phyloP scores from a whole-genome alignment of 2,329 filamentous ascomycete genomes.

The Orbilia quercus region DNA sequence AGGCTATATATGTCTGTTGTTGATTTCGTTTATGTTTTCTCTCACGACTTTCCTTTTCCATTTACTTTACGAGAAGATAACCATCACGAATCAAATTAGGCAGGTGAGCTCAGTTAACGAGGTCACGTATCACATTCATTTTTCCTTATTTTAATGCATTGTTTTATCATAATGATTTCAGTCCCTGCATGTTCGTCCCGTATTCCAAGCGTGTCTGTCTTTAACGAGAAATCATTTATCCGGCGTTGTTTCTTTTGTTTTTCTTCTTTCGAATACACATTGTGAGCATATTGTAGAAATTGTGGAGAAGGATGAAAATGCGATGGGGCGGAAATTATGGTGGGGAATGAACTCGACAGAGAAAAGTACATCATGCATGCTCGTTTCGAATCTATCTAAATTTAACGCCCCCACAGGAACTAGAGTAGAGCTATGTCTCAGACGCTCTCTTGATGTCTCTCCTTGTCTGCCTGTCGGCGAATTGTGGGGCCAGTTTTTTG shows the following conservation, averaged over 20 bases:
- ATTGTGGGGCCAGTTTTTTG: conserved; percentile 10
- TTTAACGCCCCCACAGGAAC: conserved; percentile 1
- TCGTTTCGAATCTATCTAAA: conserved; percentile 30
- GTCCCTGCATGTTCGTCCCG: conserved; percentile 10
- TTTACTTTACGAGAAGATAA: not conserved
- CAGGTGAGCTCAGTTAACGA: conserved; percentile 17
- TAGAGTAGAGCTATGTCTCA: conserved; percentile 10
- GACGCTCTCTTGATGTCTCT: not conserved
- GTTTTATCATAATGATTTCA: conserved; percentile 23
- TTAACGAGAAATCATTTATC: conserved; percentile 26
- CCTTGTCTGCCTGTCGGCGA: conserved; percentile 19
- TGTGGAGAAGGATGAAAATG: not conserved
- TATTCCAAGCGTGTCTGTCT: conserved; percentile 14
- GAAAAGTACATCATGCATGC: conserved; percentile 9
- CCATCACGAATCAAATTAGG: conserved; percentile 11
- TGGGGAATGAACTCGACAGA: conserved; percentile 2
- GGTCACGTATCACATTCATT: conserved; percentile 11
- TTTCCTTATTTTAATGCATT: conserved; percentile 9
- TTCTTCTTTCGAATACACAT: not conserved
- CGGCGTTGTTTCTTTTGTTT: not conserved
- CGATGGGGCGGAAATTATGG: conserved; percentile 7
- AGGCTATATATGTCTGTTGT: conserved; percentile 17
- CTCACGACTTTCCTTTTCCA: conserved; percentile 15
- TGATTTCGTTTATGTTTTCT: conserved; percentile 9
- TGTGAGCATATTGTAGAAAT: no score